A percentile compares a stretch with the other conserved stretches of the same genome.
Evolutionary conservation across 2,329 filamentous ascomycete species (phyloP).

Genomic region (Penicillium rolfsii): DNA sequence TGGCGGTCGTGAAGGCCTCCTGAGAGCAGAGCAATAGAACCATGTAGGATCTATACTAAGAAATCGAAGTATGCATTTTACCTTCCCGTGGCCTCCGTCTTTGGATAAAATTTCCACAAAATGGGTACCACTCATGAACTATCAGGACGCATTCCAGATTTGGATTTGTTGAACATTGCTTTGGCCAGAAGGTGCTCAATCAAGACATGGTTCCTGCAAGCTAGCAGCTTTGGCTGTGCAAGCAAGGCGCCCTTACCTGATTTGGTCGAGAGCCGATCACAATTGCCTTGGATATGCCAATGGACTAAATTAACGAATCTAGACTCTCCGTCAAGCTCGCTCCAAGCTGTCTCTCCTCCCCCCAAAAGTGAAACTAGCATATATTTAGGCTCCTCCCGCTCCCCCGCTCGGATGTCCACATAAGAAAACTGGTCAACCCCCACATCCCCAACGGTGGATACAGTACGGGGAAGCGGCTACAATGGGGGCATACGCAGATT

Average conservation of each 20-base stretch:
- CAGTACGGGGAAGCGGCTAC: slow-evolving; percentile 23
- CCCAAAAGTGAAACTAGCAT: background rate
- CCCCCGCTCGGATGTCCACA: background rate
- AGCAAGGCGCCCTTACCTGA: background rate
- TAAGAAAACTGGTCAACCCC: background rate
- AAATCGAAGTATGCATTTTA: no score
- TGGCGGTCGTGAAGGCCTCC: background rate
- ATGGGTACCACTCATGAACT: no score
- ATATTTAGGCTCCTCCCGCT: background rate
- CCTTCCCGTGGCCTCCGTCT: no score
- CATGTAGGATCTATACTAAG: no score
- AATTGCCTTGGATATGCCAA: background rate
- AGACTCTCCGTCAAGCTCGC: background rate
- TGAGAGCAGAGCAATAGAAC: background rate
- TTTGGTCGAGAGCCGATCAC: background rate
- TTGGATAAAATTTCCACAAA: no score
- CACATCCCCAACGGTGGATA: background rate
- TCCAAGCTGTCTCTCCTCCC: background rate
- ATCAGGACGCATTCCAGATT: no score
- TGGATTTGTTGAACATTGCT: no score
- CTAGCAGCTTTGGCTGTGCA: background rate
- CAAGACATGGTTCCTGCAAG: background rate
- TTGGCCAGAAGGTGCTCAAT: background rate
- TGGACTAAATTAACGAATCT: background rate
- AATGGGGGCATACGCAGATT: background rate